These are phyloP conservation scores for Avena insularis DNA, from an alignment of 176 grass and related monocot genomes.

Conservation along the genomic window DNA sequence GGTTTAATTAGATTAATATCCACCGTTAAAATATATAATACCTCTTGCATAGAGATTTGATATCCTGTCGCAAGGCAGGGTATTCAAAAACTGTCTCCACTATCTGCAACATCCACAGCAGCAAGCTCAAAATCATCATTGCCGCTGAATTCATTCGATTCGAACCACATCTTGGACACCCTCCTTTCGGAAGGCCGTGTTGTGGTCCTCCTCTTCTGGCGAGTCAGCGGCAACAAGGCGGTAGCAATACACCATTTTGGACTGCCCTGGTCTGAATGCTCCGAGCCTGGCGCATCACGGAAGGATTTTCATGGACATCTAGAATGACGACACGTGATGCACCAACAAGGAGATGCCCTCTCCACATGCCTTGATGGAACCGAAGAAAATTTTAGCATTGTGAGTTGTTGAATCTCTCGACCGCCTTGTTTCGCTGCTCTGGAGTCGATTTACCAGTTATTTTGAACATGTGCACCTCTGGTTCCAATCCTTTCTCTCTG, in stretches of 20 bases:
- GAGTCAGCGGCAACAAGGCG: constrained; percentile 63
- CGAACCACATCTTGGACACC: constrained; percentile 82
- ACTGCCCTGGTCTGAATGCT: constrained; percentile 76
- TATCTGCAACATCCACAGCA: constrained; percentile 49
- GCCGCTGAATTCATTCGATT: constrained; percentile 57
- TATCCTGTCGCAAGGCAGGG: constrained; percentile 46
- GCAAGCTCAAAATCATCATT: constrained; percentile 57
- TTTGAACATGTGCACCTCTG: constrained; percentile 59
- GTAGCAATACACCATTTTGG: constrained; percentile 71
- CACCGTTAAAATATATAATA: constrained; percentile 36
- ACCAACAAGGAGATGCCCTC: constrained; percentile 87
- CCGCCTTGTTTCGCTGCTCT: constrained; percentile 58
- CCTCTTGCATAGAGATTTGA: constrained; percentile 70
- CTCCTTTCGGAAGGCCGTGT: constrained; percentile 69
- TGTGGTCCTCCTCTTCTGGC: constrained; percentile 72
- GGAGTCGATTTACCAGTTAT: constrained; percentile 53
- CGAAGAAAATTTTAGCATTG: constrained; percentile 73
- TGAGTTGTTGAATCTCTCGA: constrained; percentile 77
- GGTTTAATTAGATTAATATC: neutral
- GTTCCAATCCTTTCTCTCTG: constrained; percentile 64
- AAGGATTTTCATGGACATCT: constrained; percentile 86
- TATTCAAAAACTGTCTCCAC: constrained; percentile 65
- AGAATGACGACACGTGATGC: constrained; percentile 77
- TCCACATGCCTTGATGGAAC: constrained; percentile 87
- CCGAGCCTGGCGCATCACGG: constrained; percentile 84